phyloP scores from a whole-genome alignment of 148 eudicot species.

The Suaeda aralocaspica region DNA sequence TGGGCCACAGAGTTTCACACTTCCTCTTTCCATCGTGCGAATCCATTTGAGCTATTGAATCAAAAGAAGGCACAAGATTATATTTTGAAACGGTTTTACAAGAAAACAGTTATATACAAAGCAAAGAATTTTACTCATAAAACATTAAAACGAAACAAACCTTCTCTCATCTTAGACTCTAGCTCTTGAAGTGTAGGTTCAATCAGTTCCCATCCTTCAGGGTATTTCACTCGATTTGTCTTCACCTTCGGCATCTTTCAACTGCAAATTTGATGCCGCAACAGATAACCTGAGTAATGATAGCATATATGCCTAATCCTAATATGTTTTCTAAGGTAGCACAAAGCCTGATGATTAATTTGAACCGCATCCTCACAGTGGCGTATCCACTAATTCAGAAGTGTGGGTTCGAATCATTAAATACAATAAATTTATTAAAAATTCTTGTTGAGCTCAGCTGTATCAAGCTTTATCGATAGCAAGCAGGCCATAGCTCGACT shows the following conservation, averaged over 20 bases:
- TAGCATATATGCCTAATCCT: no score
- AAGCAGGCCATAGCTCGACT: no score
- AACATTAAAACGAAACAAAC: constrained; percentile 4
- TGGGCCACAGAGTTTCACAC: constrained; percentile 45
- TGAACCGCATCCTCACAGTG: no score
- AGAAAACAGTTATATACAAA: not conserved
- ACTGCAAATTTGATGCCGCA: constrained; percentile 12
- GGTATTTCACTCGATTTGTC: constrained; percentile 34
- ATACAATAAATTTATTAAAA: no score
- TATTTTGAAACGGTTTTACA: not conserved
- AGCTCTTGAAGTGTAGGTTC: constrained; percentile 41
- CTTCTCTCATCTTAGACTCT: constrained; percentile 46
- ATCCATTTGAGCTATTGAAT: constrained; percentile 36
- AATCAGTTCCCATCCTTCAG: constrained; percentile 41
- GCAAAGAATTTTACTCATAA: no score
- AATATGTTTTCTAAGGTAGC: no score
- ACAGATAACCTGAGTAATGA: no score
- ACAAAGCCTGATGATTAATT: no score
- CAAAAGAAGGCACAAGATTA: not conserved
- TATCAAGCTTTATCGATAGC: no score
- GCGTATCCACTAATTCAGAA: no score
- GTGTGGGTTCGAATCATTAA: no score
- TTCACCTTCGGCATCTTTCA: constrained; percentile 36
- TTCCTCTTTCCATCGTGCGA: constrained; percentile 41
- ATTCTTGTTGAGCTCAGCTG: no score